Evolutionary conservation across 2,329 filamentous ascomycete species (phyloP), one percentile per base, ranked within the genome.

Genomic region (Bisporella sp.): DNA sequence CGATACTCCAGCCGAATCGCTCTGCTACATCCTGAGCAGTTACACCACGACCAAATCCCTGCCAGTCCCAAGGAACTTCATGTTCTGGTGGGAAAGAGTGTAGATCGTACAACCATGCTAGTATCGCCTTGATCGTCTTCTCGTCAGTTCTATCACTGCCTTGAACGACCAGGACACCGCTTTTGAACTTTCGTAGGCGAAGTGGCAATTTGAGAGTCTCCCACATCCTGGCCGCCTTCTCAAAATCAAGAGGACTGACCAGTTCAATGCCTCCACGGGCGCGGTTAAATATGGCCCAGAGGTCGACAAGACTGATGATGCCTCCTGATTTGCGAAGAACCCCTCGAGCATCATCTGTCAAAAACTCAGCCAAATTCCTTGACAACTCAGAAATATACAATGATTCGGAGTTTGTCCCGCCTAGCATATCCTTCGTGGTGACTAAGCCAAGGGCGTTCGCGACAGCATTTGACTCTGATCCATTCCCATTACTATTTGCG

Each of bases 231-330:
- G 89, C 89, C 1, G 93, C 93, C 64, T 91, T 92, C 63, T 93
- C 86, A 61, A 99, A 95, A 63, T 99, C 93, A 13, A 82, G 74
- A 0, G 93, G 93, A 57, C 89, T 95, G 46, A 97, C 87, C 12
- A 99, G 79, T 67, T 99, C 93, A 12, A 99, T 92, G 6, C 92
- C 93, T 47, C 92, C 92, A 48, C 92, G 81, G 31, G 88, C 89
- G 33, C 92, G 82, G 68, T 99, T 99, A 73, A 97, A 97, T 57
- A 95, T 82, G 31, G 90, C 89, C 90, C 90, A 96, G 0, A 96
- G 75, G 64, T 96, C 91, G 9, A 96, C 89, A 1, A 96, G 74
- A 37, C 82, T 92, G 65, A 96, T 87, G 59, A 95, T 93, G 1
- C 91, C 91, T 5, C 90, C 91, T 45, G 91, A 86, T 54, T 81